Conservation (phyloP, 2,329 filamentous ascomycete genomes). For the Fusarium zealandicum region DNA sequence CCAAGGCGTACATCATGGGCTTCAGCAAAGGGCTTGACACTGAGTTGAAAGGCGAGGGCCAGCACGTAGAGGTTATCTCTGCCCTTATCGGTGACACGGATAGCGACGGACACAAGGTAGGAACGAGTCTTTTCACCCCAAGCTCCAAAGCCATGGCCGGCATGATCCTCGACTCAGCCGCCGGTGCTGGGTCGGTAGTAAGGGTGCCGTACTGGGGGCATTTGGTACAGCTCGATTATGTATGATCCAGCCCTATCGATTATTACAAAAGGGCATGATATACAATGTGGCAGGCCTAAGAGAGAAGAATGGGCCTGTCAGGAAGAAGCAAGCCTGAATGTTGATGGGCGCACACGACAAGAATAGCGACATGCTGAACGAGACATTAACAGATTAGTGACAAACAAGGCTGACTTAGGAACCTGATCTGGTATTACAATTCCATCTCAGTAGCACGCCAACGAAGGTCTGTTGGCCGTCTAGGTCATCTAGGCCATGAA, state of each 20-base stretch:
- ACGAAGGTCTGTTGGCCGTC: too few relatives aligned
- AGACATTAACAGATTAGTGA: too few relatives aligned
- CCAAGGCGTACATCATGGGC: slow-evolving; percentile 6
- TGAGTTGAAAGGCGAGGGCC: neutral
- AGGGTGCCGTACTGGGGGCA: slow-evolving; percentile 5
- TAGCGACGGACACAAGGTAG: slow-evolving; percentile 6
- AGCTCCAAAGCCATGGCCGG: neutral
- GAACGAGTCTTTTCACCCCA: slow-evolving; percentile 2
- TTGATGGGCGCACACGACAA: too few relatives aligned
- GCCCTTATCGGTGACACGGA: slow-evolving; percentile 3
- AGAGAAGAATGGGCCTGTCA: slow-evolving; percentile 1
- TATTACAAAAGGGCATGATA: neutral
- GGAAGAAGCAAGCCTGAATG: neutral
- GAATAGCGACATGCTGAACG: too few relatives aligned
- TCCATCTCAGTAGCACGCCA: too few relatives aligned
- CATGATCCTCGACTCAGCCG: neutral
- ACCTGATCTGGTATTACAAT: too few relatives aligned
- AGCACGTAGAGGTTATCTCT: slow-evolving; percentile 3
- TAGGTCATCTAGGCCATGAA: too few relatives aligned
- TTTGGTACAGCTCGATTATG: neutral
- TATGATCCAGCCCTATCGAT: neutral
- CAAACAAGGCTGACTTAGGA: too few relatives aligned
- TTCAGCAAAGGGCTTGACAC: slow-evolving; percentile 7
- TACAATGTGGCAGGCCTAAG: neutral
- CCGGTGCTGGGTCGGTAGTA: neutral